Evolutionary conservation across 2,329 filamentous ascomycete species (phyloP), one percentile per base, ranked within the genome.

Genomic region (Exophiala viscosa): DNA sequence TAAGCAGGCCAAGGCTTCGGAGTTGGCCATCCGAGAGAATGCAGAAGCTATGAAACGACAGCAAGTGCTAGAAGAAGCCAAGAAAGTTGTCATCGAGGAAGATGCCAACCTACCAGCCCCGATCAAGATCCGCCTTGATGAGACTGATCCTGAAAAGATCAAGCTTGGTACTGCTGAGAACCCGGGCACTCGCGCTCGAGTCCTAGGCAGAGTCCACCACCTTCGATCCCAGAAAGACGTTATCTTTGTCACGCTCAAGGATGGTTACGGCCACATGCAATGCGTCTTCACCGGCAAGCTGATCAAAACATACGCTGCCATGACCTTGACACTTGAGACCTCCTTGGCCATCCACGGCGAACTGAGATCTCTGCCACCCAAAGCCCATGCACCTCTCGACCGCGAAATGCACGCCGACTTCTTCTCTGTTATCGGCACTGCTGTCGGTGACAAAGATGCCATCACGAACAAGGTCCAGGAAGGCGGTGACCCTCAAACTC

Each of bases 381-480:
- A 88, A 50, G 83, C 86, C 58, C 83, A 86, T 54, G 91, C 91
- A 1, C 89, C 89, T 44, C 84, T 90, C 73, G 78, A 86, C 78
- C 88, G 92, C 60, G 91, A 96, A 72, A 79, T 96, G 45, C 89
- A 92, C 66, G 91, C 88, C 63, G 91, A 96, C 72, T 96, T 85
- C 77, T 96, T 87, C 78, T 81, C 83, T 68, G 82, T 95, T 64
- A 84, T 88, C 55, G 87, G 84, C 65, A 81, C 84, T 64, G 89
- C 91, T 36, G 87, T 90, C 35, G 87, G 89, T 58, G 91, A 90
- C 64, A 88, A 92, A 57, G 91, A 96, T 59, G 88, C 91, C 65
- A 90, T 96, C 68, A 93, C 90, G 78, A 96, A 90, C 80, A 83
- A 81, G 59, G 84, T 88, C 35, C 82, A 84, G 55, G 77, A 78